A percentile compares a stretch with the other conserved stretches of the same genome.
These are phyloP conservation scores for Fusarium sp. DNA, from an alignment of 2,329 filamentous ascomycete species.

Conservation along the genomic window DNA sequence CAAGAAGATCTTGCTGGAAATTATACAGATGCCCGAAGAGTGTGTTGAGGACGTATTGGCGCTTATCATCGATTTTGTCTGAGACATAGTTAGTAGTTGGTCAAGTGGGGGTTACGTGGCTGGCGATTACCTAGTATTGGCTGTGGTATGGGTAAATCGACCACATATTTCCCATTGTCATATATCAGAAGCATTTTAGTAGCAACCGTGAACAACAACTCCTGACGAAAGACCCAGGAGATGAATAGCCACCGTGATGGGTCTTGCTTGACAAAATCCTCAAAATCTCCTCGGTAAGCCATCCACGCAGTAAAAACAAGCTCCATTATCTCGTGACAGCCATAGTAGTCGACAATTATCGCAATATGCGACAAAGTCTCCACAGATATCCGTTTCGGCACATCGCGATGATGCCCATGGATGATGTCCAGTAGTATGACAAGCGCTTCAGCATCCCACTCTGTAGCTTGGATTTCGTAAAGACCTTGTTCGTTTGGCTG, in stretches of 20 bases:
- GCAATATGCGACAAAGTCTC: conserved; percentile 49
- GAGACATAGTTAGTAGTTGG: fast-evolving
- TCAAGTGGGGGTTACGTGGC: too few relatives aligned
- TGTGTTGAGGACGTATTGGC: conserved; percentile 18
- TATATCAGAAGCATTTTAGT: conserved; percentile 8
- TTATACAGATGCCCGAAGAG: conserved; percentile 24
- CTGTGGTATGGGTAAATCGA: conserved; percentile 28
- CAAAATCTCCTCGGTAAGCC: conserved; percentile 3
- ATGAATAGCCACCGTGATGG: conserved; percentile 24
- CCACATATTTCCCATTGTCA: conserved; percentile 12
- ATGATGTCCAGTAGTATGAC: conserved; percentile 50
- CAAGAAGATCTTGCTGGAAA: conserved; percentile 25
- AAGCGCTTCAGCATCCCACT: conserved; percentile 50
- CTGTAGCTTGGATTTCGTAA: conserved; percentile 22
- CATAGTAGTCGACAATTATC: conserved; percentile 50
- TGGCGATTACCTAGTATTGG: conserved; percentile 25
- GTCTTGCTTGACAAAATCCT: conserved; percentile 15
- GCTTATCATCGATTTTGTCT: conserved; percentile 27
- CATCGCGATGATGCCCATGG: conserved; percentile 44
- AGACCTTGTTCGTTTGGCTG: conserved; percentile 10
- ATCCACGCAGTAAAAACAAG: conserved; percentile 28
- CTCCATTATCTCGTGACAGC: conserved; percentile 47
- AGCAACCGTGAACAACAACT: conserved; percentile 1
- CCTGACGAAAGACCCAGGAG: conserved; percentile 27
- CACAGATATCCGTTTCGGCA: conserved; percentile 39